Evolutionary conservation across 2,329 filamentous ascomycete species (phyloP), one percentile per base, ranked within the genome.

Genomic region (Aspergillus phoenicis): DNA sequence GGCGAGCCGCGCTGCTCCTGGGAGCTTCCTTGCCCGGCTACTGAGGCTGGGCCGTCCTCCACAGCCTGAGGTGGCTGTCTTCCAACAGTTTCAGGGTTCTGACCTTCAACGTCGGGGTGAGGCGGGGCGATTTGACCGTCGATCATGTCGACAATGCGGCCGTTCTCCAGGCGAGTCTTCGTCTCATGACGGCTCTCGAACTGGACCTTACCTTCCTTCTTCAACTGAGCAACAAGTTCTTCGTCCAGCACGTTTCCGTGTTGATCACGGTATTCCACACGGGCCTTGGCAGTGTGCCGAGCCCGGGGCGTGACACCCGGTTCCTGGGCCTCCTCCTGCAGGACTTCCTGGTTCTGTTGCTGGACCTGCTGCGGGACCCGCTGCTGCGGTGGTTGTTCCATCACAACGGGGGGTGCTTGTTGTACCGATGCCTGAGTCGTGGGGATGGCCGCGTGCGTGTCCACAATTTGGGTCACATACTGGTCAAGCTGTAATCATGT

Each of bases 121-220:
- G 81, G 80, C 49, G 82, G 84, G 55, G 81, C 84, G 22, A 75
- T 65, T 56, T 77, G 67, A 38, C 73, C 75, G 59, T 80, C 71
- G 24, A 76, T 66, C 52, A 76, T 67, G 15, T 74, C 70, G n/a
- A 97, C 78, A 72, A 96, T 91, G 66, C 93, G 92, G 62, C 93
- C 95, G 47, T 87, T 76, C 56, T 85, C 86, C 59, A 98, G 78
- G 60, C 91, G 89, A 8, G 93, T 97, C 66, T 91, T 86, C n/a
- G 94, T 97, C 82, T 98, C 94, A 75, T 97, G 97, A 67, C 89
- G 90, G 11, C 95, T 98, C 80, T 96, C 89, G 80, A 99, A 97
- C 71, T 92, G 91, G 62, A 98, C 93, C 78, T 97, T 96, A 71
- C 94, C 95, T 76, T 94, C 86, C 47, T 75, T 73, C 24, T 74